phyloP scores from a whole-genome alignment of 371 early-diverging fungal species.

The Saksenaea vasiformis region DNA sequence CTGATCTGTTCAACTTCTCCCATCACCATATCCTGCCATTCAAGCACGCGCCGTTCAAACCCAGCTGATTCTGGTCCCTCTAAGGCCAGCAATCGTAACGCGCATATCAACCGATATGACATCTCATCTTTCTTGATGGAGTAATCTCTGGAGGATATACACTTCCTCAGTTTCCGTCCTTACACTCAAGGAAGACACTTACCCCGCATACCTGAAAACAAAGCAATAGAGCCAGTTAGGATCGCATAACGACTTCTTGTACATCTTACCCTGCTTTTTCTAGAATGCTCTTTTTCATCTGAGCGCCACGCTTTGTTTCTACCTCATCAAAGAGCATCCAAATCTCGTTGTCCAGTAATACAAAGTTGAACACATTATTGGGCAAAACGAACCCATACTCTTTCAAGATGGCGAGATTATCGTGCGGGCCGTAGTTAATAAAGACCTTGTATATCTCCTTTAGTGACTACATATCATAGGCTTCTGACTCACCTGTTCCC shows the following conservation, averaged over 20 bases:
- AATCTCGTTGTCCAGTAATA: slow-evolving; percentile 52
- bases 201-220: slow-evolving; percentile 28
- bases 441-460: slow-evolving; percentile 29
- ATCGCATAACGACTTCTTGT: not conserved
- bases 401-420: slow-evolving; percentile 57
- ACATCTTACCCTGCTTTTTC: slow-evolving; percentile 50
- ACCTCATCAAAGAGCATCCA: slow-evolving; percentile 39
- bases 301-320: slow-evolving; percentile 35
- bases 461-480: not conserved
- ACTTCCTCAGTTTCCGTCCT: not conserved
- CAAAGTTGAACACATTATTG: slow-evolving; percentile 54
- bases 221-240: not conserved
- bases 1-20: slow-evolving; percentile 56
- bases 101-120: slow-evolving; percentile 52
- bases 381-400: slow-evolving; percentile 64
- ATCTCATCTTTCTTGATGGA: slow-evolving; percentile 52
- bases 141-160: slow-evolving; percentile 47
- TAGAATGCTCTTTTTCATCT: slow-evolving; percentile 47
- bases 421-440: slow-evolving; percentile 65
- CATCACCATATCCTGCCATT: slow-evolving; percentile 60
- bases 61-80: slow-evolving; percentile 32
- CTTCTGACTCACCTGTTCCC: slow-evolving; percentile 45
- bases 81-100: slow-evolving; percentile 47
- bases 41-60: slow-evolving; percentile 36
- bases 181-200: not conserved